These are phyloP conservation scores for Thelephora terrestris DNA, from an alignment of 1,284 basidiomycete genomes.

Conservation along the genomic window DNA sequence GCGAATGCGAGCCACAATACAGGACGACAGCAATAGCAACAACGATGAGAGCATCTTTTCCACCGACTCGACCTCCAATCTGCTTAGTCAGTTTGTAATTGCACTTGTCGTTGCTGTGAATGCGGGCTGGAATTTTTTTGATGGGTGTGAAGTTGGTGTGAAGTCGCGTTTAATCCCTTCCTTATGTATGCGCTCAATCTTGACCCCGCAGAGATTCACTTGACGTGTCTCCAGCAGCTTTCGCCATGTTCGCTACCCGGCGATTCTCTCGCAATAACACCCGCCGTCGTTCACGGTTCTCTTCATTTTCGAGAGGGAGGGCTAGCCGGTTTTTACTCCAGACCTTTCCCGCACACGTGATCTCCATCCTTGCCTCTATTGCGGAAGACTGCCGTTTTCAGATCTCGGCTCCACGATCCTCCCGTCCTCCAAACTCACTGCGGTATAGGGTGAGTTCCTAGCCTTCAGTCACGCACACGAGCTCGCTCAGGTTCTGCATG, in stretches of 20 bases:
- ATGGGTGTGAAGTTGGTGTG: conserved; percentile 36
- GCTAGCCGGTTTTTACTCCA: conserved; percentile 26
- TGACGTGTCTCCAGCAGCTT: conserved; percentile 5
- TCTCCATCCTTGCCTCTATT: conserved; percentile 52
- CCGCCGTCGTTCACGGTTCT: conserved; percentile 39
- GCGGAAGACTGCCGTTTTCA: conserved; percentile 61
- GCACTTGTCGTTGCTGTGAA: conserved; percentile 43
- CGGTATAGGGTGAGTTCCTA: conserved; percentile 41
- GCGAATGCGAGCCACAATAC: no score
- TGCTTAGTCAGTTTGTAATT: conserved; percentile 52
- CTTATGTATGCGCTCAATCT: conserved; percentile 9
- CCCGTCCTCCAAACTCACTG: conserved; percentile 53
- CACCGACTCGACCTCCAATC: conserved; percentile 50
- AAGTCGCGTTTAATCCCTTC: conserved; percentile 8
- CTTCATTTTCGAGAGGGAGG: conserved; percentile 38
- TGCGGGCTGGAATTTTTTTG: conserved; percentile 50
- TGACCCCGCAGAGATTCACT: conserved; percentile 11
- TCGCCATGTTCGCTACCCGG: conserved; percentile 8
- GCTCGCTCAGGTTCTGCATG: neutral
- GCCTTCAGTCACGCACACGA: conserved; percentile 1
- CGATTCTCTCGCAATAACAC: conserved; percentile 19
- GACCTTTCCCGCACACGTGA: conserved; percentile 47
- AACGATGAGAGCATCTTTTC: conserved; percentile 35
- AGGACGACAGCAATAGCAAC: conserved; percentile 39
- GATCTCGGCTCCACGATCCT: conserved; percentile 41